Evolutionary conservation across 257 asterid species (phyloP), one percentile per base, ranked within the genome.

Genomic region (Datura wrightii): DNA sequence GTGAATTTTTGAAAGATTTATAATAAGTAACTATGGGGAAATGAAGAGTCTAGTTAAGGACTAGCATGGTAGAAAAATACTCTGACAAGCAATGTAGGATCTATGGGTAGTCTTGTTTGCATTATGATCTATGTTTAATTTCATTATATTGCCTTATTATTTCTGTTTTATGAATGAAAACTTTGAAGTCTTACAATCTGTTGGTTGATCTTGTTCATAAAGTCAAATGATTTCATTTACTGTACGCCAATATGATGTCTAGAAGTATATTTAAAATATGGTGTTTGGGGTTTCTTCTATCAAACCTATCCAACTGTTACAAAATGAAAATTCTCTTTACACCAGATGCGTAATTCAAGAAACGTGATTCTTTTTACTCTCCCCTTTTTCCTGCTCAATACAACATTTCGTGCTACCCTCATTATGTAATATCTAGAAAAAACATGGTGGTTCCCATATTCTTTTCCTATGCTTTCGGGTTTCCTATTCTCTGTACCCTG

Each of bases 41-140:
- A 16, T 16, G 79, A 39, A 39, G 79, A 70, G 54, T 41, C 54
- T 42, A 8, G 79, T 42, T 18, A 44, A 70, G 79, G 79, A 42
- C 8, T 71, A 71, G 42, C 2, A 41, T 41, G 34, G 16, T 42
- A 41, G 8, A 71, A 44, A 70, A 71, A 44, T 19, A 42, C 34
- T 71, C 15, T 18, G 55, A 42, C 31, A 69, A 69, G 79, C 79
- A 69, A 39, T 69, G 53, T 42, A 18, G 79, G 54, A 71, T 39
- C 36, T n/a, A 65, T 24, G 31, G 31, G 31, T 24, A 41, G 54
- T 70, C 34, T 41, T 14, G 36, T 70, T 70, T 70, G 31, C 54
- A 42, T 71, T 10, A n/a, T 71, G 79, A 71, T 66, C 48, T 66
- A 66, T 10, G 16, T 36, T 36, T 66, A 66, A 6, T 66, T 66